phyloP scores from a whole-genome alignment of 768 basidiomycete species.

The Termitomyces titanicus region DNA sequence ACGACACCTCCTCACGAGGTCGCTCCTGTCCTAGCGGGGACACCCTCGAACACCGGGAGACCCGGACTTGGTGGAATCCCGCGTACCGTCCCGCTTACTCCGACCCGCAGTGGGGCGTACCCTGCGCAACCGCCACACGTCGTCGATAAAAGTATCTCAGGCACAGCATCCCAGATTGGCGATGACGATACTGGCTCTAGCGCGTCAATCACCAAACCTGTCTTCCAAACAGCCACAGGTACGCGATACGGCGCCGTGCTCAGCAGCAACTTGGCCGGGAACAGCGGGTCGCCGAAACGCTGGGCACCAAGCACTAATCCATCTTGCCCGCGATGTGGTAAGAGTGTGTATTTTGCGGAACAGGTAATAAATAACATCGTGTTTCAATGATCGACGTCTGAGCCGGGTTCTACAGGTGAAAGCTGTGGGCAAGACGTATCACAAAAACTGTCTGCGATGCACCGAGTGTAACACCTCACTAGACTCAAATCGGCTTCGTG shows the following conservation, averaged over 20 bases:
- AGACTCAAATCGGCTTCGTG: conserved; percentile 71
- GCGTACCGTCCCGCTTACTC: conserved; percentile 50
- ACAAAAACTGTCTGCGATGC: conserved; percentile 77
- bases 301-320: conserved; percentile 47
- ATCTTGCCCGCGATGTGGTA: conserved; percentile 62
- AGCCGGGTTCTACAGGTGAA: conserved; percentile 54
- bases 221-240: conserved; percentile 48
- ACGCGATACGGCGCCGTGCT: conserved; percentile 64
- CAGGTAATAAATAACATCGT: conserved; percentile 40
- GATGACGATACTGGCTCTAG: conserved; percentile 9
- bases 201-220: conserved; percentile 13
- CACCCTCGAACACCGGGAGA: conserved; percentile 43
- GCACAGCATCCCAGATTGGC: neutral
- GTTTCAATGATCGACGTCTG: conserved; percentile 2
- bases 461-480: conserved; percentile 62
- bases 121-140: conserved; percentile 10
- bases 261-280: conserved; percentile 33
- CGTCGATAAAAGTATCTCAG: conserved; percentile 18
- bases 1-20: neutral
- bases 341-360: conserved; percentile 85
- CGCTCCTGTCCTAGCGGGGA: neutral
- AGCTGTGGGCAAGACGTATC: conserved; percentile 77
- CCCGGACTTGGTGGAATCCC: conserved; percentile 44
- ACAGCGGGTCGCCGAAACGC: conserved; percentile 43
- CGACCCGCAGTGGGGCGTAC: conserved; percentile 22